Evolutionary conservation across 495 filamentous ascomycete species (phyloP), one percentile per base, ranked within the genome.

Genomic region (Aspergillus sparsus): DNA sequence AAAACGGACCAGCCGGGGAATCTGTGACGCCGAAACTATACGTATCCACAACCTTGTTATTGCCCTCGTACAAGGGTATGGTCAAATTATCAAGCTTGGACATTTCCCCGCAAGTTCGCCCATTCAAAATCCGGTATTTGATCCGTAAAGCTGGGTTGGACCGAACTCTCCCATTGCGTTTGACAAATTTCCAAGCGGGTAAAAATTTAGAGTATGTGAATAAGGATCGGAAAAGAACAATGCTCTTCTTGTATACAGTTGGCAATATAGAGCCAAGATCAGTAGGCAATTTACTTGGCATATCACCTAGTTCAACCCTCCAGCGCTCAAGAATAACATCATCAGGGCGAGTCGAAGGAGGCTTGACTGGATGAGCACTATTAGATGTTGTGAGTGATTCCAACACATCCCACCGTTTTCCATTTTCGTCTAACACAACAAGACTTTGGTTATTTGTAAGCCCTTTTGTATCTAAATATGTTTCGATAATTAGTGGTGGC

Each of bases 211-310:
- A 84, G 53, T 87, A 89, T 12, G 91, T 82, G 72, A 91, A 97
- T n/a, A 98, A 81, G 8, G 92, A 92, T 58, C 95, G 84, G 74
- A 98, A 97, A 61, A 98, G 83, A 56, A 98, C 88, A 61, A 98
- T 94, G 65, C 86, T 88, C 75, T 93, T 92, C 77, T 98, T 98
- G 79, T 98, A 98, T 59, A 94, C 86, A 21, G 90, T 93, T 5
- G 94, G 92, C 49, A 97, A 77, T 16, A 84, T 83, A 34, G 85
- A 79, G 36, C 81, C 85, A 64, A 91, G 83, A 62, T 94, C 90
- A 35, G 66, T 63, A 13, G 85, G 80, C 32, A 79, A 71, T 42
- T 76, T 69, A 50, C 80, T 78, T n/a, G 78, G 71, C 13, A 81
- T 71, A 62, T 87, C 75, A 57, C 85, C 89, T 60, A 98, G 78